Evolutionary conservation across 768 basidiomycete species (phyloP).

Genomic region (Calocera cornea): DNA sequence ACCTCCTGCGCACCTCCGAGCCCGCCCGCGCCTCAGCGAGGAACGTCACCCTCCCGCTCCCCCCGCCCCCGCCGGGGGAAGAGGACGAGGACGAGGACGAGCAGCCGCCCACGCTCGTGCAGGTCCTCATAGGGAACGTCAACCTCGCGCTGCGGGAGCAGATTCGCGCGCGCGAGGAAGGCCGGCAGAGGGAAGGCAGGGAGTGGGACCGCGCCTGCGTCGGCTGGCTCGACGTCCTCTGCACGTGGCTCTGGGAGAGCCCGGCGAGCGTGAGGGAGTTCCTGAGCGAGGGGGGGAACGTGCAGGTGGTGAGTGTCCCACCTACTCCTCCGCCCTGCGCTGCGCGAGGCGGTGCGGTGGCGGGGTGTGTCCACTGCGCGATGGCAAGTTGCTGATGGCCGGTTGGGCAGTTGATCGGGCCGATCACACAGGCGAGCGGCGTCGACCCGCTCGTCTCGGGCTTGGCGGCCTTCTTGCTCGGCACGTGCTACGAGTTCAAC

Average conservation of each 20-base stretch:
- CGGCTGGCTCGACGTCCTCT: slow-evolving; percentile 67
- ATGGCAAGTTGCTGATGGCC: background rate
- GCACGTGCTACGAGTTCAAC: slow-evolving; percentile 92
- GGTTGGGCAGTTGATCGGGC: slow-evolving; percentile 66
- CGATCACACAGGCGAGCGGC: slow-evolving; percentile 80
- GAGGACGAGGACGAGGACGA: slow-evolving; percentile 30
- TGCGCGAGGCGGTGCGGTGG: too few relatives aligned
- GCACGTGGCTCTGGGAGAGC: slow-evolving; percentile 97
- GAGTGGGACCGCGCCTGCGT: slow-evolving; percentile 88
- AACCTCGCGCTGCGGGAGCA: slow-evolving; percentile 74
- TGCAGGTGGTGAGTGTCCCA: slow-evolving; percentile 61
- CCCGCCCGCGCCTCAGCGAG: slow-evolving; percentile 30
- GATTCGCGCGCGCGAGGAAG: slow-evolving; percentile 47
- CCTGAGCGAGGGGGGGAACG: slow-evolving; percentile 68
- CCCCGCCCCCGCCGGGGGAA: slow-evolving; percentile 42
- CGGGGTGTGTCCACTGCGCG: background rate
- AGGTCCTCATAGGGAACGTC: slow-evolving; percentile 79
- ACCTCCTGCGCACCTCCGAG: slow-evolving; percentile 49
- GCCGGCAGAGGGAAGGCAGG: slow-evolving; percentile 46
- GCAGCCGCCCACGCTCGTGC: slow-evolving; percentile 52
- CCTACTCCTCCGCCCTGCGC: slow-evolving; percentile 1
- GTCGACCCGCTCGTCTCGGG: slow-evolving; percentile 78
- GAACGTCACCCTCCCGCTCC: slow-evolving; percentile 38
- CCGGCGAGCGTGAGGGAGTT: slow-evolving; percentile 77
- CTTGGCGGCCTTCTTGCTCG: slow-evolving; percentile 79